A percentile compares a stretch with the other conserved stretches of the same genome.
Evolutionary conservation across 106 monocot genomes (phyloP).

Genomic region (Narthecium ossifragum): DNA sequence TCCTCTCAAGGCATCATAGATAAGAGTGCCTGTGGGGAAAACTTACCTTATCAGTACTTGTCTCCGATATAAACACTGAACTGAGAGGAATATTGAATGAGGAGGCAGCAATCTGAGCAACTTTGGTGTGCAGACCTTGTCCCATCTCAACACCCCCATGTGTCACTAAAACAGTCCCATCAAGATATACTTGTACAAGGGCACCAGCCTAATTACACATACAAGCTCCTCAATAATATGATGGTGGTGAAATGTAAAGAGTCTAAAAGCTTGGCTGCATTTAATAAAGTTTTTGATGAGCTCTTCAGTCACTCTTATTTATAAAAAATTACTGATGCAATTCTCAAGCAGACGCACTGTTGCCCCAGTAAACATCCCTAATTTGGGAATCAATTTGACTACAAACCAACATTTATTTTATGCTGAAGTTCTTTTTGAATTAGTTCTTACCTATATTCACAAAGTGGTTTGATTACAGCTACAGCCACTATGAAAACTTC

Average conservation of each 20-base stretch:
- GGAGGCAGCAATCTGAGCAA: conserved; percentile 96
- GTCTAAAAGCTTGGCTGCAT: neutral
- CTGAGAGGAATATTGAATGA: conserved; percentile 79
- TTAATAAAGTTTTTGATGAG: neutral
- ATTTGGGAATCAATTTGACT: no score
- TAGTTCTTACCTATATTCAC: no score
- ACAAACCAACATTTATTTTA: no score
- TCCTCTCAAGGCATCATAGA: no score
- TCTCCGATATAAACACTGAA: conserved; percentile 95
- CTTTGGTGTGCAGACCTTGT: conserved; percentile 94
- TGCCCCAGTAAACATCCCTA: no score
- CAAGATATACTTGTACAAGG: conserved; percentile 94
- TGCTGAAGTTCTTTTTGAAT: no score
- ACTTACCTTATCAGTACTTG: conserved; percentile 92
- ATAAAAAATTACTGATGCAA: no score
- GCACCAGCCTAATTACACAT: conserved; percentile 70
- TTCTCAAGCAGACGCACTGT: no score
- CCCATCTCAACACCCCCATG: conserved; percentile 99
- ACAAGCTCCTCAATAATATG: neutral
- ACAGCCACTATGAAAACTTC: no score
- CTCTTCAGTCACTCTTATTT: no score
- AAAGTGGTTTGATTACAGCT: no score
- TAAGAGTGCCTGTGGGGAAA: neutral
- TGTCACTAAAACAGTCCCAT: conserved; percentile 90
- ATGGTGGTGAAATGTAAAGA: neutral